These are phyloP conservation scores for Carallia brachiata DNA, from an alignment of 345 rosid species.

Conservation along the genomic window DNA sequence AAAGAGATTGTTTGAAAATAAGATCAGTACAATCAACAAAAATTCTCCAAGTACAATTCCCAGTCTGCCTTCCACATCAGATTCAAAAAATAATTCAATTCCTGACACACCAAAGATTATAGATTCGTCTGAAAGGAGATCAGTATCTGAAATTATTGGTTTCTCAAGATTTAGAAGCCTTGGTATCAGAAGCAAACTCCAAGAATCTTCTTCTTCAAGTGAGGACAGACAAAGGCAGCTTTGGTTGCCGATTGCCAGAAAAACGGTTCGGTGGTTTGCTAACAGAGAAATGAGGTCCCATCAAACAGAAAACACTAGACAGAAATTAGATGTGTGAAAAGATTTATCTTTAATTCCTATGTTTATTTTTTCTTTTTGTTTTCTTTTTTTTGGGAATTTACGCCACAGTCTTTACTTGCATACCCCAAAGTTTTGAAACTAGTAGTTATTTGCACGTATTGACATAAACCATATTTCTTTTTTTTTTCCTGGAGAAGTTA, in stretches of 20 bases:
- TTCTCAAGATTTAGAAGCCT: constrained; percentile 49
- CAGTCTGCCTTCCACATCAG: constrained; percentile 25
- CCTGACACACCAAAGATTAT: constrained; percentile 26
- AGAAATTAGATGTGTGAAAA: constrained; percentile 37
- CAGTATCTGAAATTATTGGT: constrained; percentile 72
- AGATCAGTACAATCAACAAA: constrained; percentile 31
- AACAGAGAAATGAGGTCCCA: constrained; percentile 49
- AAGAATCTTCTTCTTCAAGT: constrained; percentile 18
- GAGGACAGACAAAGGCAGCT: constrained; percentile 46
- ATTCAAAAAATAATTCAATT: constrained; percentile 12
- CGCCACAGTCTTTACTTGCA: neutral
- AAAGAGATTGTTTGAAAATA: constrained; percentile 57
- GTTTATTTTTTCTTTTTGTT: neutral
- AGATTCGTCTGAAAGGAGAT: constrained; percentile 46
- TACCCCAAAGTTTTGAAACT: neutral
- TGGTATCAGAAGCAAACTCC: constrained; percentile 22
- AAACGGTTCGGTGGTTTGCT: constrained; percentile 75
- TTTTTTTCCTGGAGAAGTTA: too few species aligned
- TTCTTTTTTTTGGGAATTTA: neutral
- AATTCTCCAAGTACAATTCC: constrained; percentile 9
- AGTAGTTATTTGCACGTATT: neutral
- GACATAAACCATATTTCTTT: too few species aligned
- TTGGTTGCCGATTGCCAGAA: constrained; percentile 80
- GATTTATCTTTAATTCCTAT: neutral
- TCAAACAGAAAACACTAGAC: constrained; percentile 24